A percentile compares a stretch with the other conserved stretches of the same genome.
Conservation (phyloP, 148 eudicot genomes). For the Rhododendron griersonianum region DNA sequence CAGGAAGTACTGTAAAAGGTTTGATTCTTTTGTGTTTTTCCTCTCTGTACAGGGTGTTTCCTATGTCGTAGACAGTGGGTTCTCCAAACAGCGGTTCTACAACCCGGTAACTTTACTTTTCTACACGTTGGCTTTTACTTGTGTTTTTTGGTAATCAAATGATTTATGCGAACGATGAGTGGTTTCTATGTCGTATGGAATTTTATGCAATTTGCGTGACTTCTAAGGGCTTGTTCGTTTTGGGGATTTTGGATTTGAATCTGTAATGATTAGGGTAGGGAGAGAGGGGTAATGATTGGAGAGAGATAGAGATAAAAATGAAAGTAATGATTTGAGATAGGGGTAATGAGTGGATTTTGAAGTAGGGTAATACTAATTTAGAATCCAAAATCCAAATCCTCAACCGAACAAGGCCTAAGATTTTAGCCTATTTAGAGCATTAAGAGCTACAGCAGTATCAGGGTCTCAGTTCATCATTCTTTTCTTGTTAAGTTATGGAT, state of each 20-base stretch:
- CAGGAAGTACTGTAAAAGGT: conserved; percentile 1
- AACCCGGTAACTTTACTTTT: conserved; percentile 60
- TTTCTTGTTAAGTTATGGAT: not conserved
- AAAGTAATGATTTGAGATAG: too few species aligned
- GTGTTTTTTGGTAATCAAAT: conserved; percentile 1
- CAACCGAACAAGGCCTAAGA: not conserved
- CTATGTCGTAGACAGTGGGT: conserved; percentile 95
- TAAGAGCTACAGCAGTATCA: not conserved
- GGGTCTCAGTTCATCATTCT: not conserved
- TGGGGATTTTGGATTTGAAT: too few species aligned
- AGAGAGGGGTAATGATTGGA: too few species aligned
- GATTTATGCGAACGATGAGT: not conserved
- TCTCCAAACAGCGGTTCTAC: conserved; percentile 93
- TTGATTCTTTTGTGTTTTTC: not conserved
- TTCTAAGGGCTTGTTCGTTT: not conserved
- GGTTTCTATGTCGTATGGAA: not conserved
- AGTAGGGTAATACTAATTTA: too few species aligned
- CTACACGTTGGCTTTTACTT: not conserved
- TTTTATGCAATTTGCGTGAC: not conserved
- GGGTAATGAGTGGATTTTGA: too few species aligned
- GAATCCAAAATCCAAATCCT: too few species aligned
- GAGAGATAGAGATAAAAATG: too few species aligned
- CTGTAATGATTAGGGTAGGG: too few species aligned
- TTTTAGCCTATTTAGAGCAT: not conserved
- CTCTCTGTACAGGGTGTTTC: conserved; percentile 66